These are phyloP conservation scores for Phaeosphaeriaceae sp. DNA, from an alignment of 2,329 filamentous ascomycete species.

Conservation along the genomic window DNA sequence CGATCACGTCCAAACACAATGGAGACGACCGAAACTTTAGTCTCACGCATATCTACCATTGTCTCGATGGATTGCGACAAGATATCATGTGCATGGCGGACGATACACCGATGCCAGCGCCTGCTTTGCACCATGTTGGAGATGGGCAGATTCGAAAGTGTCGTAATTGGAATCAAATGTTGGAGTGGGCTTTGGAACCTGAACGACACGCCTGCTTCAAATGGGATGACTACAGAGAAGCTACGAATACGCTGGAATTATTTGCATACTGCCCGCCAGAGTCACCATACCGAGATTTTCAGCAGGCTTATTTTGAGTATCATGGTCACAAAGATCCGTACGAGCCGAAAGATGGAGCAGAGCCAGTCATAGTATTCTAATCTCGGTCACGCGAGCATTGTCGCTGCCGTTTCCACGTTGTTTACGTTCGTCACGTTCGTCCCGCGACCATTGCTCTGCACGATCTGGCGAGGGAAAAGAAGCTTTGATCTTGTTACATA, in stretches of 20 bases:
- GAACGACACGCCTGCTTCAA: conserved; percentile 42
- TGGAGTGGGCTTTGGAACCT: conserved; percentile 38
- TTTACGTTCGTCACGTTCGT: not conserved
- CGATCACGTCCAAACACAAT: conserved; percentile 38
- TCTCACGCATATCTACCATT: conserved; percentile 42
- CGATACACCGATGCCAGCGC: conserved; percentile 45
- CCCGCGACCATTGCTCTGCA: not conserved
- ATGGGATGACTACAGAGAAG: conserved; percentile 46
- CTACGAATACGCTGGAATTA: conserved; percentile 43
- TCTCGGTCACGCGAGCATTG: not conserved
- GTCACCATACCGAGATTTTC: conserved; percentile 37
- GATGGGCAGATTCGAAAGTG: conserved; percentile 40
- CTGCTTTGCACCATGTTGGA: conserved; percentile 28
- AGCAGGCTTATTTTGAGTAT: conserved; percentile 41
- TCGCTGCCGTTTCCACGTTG: not conserved
- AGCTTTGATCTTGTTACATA: not conserved
- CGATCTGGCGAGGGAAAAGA: not conserved
- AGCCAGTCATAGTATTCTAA: conserved; percentile 27
- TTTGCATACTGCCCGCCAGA: conserved; percentile 42
- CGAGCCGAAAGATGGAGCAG: conserved; percentile 22
- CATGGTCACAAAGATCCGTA: conserved; percentile 45
- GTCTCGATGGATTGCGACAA: conserved; percentile 42
- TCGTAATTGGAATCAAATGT: conserved; percentile 42
- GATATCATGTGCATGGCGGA: conserved; percentile 45
- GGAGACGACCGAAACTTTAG: conserved; percentile 29